A percentile compares a stretch with the other conserved stretches of the same genome.
These are phyloP conservation scores for Acanthochlamys bracteata DNA, from an alignment of 106 monocot genomes.

Conservation along the genomic window DNA sequence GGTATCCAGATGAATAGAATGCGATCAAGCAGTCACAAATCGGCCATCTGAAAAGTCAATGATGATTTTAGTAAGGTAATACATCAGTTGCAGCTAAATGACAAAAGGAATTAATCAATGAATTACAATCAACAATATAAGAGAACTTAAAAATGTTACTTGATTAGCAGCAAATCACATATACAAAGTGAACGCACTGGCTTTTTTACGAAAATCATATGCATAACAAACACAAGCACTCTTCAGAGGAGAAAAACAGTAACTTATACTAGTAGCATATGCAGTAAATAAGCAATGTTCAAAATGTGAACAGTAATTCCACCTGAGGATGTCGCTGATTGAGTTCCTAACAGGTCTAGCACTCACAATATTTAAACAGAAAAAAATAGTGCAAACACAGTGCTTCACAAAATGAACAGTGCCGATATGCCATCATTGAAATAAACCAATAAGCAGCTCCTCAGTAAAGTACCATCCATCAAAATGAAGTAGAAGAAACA, in stretches of 20 bases:
- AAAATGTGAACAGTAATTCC: no score
- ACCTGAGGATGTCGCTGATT: no score
- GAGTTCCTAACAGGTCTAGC: no score
- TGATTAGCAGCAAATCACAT: not conserved
- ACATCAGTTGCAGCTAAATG: not conserved
- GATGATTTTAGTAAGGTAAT: not conserved
- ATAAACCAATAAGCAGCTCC: not conserved
- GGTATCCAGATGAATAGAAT: conserved; percentile 94
- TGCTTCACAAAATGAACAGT: no score
- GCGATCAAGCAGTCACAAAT: conserved; percentile 98
- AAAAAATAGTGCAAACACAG: no score
- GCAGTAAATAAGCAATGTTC: no score
- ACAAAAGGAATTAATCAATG: not conserved
- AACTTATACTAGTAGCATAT: not conserved
- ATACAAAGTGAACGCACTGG: not conserved
- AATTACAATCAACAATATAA: not conserved
- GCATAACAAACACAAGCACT: not conserved
- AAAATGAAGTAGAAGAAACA: not conserved
- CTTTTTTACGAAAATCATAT: not conserved
- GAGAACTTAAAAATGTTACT: not conserved
- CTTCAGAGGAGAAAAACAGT: not conserved
- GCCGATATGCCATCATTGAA: no score
- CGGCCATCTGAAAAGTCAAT: conserved; percentile 75
- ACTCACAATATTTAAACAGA: no score
- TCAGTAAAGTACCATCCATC: not conserved